Evolutionary conservation across 2,329 filamentous ascomycete genomes (phyloP).

Genomic region (Curvularia spicifera): DNA sequence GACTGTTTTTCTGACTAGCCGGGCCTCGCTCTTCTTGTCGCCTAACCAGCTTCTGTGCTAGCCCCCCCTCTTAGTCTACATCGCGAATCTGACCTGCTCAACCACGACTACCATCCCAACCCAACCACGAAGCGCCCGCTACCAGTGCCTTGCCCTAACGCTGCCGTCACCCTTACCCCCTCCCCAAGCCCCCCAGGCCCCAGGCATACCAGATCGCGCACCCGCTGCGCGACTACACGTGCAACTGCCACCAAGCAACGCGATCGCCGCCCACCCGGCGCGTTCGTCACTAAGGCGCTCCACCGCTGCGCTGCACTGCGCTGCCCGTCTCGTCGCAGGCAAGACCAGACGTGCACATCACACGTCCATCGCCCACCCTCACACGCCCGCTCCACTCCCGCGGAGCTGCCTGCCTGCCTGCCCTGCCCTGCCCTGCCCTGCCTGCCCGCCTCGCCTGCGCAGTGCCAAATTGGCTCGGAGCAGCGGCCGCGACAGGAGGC

Average conservation of each 20-base stretch:
- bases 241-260: conserved; percentile 35
- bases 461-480: conserved; percentile 26
- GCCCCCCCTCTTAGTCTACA: conserved; percentile 40
- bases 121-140: conserved; percentile 21
- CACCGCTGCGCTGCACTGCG: conserved; percentile 14
- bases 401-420: conserved; percentile 1
- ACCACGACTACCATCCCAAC: conserved; percentile 28
- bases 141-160: conserved; percentile 35
- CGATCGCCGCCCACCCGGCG: conserved; percentile 27
- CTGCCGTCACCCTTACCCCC: conserved; percentile 22
- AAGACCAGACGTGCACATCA: conserved; percentile 8
- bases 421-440: too few relatives aligned
- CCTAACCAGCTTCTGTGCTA: conserved; percentile 44
- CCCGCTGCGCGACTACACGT: conserved; percentile 43
- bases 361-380: conserved; percentile 19
- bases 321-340: not conserved
- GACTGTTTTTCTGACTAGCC: conserved; percentile 30
- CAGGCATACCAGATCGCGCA: conserved; percentile 31
- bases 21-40: conserved; percentile 29
- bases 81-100: conserved; percentile 47
- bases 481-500: conserved; percentile 42
- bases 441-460: not conserved
- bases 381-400: conserved; percentile 7
- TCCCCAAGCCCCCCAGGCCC: conserved; percentile 8
- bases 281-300: conserved; percentile 22